Base-by-base conservation (phyloP, 2,329 filamentous ascomycete species). In the Pezicula carpinea region DNA sequence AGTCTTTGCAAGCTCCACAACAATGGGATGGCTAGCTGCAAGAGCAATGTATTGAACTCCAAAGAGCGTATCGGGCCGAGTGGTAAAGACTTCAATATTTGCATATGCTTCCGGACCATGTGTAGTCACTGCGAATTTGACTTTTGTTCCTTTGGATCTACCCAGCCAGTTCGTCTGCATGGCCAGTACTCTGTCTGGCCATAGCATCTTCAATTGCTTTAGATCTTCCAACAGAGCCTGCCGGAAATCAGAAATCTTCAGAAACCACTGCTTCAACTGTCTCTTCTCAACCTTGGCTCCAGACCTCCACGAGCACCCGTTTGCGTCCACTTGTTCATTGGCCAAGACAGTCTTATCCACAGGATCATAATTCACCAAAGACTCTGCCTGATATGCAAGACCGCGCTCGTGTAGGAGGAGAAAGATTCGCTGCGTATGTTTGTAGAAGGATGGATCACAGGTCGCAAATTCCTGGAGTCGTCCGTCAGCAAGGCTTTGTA, bases 121-220 rank as follows among this genome's bases (percentile, higher is more conserved):
- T n/a, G 53, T 49, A 32, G 69, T 66, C 32, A 91, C 64, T 1
- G 78, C 76, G 51, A 95, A 95, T 57, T 79, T 82, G 61, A 95
- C 75, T 51, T 79, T 76, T 14, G 85, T 85, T 19, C 89, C 89
- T 8, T 73, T 72, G 1, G 88, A 93, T 59, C 83, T 87, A 22
- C 90, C 90, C 21, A 96, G 75, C 90, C 90, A 96, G 62, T 95
- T 89, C 58, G 77, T 82, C 65, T 96, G 90, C 80, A 93, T 90
- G 3, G 85, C 71, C 29, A 92, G 60, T 7, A 96, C 90, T 57
- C 84, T 80, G 55, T 93, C 87, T 0, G 90, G 90, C 90, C 90
- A 96, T 17, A 76, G 76, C 2, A 75, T 77, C 14, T 80, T 69
- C 54, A 95, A 73, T 4, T 71, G 66, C 23, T 89, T 79, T 1